phyloP scores from a whole-genome alignment of 2,329 filamentous ascomycete genomes.

The Phaeoacremonium minimum region DNA sequence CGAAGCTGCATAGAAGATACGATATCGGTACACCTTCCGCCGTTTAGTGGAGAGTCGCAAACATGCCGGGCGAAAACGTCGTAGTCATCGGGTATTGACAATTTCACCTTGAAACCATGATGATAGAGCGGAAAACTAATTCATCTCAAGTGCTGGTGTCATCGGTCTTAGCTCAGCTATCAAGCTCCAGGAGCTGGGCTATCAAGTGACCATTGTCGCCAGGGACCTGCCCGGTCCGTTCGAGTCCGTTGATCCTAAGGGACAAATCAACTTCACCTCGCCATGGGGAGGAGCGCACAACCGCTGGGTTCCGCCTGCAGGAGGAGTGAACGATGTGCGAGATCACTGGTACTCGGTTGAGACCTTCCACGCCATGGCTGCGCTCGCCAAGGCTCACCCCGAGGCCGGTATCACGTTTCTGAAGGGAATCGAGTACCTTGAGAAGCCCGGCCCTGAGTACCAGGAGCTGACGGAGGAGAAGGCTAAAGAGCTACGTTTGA shows the following conservation, averaged over 20 bases:
- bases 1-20: too few species aligned
- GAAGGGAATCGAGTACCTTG: slow-evolving; percentile 47
- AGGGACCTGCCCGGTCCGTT: slow-evolving; percentile 41
- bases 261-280: slow-evolving; percentile 48
- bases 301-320: slow-evolving; percentile 39
- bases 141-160: slow-evolving; percentile 42
- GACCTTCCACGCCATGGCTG: slow-evolving; percentile 38
- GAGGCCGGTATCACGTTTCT: slow-evolving; percentile 44
- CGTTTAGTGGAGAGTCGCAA: too few species aligned
- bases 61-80: slow-evolving; percentile 1
- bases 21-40: too few species aligned
- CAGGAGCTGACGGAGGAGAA: slow-evolving; percentile 22
- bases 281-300: slow-evolving; percentile 56
- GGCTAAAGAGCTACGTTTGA: slow-evolving; percentile 24
- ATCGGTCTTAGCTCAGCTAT: slow-evolving; percentile 46
- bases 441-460: slow-evolving; percentile 37
- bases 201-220: slow-evolving; percentile 37
- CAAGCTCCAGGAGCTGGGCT: slow-evolving; percentile 33
- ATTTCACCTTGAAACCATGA: too few species aligned
- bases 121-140: neutral
- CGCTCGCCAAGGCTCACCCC: slow-evolving; percentile 19
- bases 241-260: slow-evolving; percentile 33
- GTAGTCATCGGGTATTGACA: slow-evolving; percentile 2
- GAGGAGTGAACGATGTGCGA: slow-evolving; percentile 15
- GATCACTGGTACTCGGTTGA: slow-evolving; percentile 37